Evolutionary conservation across 169 alveolate genomes (phyloP).

Genomic region (Plasmodium vinckei): DNA sequence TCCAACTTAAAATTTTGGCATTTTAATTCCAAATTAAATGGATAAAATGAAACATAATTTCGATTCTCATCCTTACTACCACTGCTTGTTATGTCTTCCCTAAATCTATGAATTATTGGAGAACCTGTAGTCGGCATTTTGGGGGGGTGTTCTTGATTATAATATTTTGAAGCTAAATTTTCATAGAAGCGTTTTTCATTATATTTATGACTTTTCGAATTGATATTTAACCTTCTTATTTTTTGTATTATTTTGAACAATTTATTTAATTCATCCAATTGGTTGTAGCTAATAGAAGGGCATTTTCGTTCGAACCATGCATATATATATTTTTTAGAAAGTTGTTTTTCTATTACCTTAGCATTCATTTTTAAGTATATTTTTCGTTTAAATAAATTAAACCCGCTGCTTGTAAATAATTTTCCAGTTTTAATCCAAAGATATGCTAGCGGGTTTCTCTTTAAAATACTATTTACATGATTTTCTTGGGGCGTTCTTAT

Average conservation of each 20-base stretch:
- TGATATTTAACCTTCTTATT: not conserved
- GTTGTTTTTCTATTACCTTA: conserved; percentile 7
- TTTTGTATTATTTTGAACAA: conserved; percentile 5
- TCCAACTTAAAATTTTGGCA: not conserved
- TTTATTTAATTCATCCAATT: not conserved
- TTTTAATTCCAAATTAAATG: not conserved
- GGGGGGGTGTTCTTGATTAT: no score
- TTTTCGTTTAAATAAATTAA: conserved; percentile 34
- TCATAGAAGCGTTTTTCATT: not conserved
- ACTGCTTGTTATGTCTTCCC: not conserved
- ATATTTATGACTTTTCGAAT: not conserved
- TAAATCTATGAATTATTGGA: not conserved
- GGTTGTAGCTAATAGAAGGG: conserved; percentile 7
- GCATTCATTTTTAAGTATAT: conserved; percentile 32
- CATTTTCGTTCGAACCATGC: conserved; percentile 26
- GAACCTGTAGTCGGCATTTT: not conserved
- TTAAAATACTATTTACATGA: conserved; percentile 8
- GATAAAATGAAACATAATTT: not conserved
- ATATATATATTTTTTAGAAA: conserved; percentile 50
- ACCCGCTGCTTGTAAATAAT: conserved; percentile 21
- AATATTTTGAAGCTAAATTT: not conserved
- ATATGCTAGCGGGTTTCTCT: conserved; percentile 54
- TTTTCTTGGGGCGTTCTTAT: conserved; percentile 13
- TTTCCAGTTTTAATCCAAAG: conserved; percentile 52
- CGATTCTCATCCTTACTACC: not conserved